Evolutionary conservation across 169 alveolate species (phyloP), one percentile per base, ranked within the genome.

Genomic region (Eimeria mitis): DNA sequence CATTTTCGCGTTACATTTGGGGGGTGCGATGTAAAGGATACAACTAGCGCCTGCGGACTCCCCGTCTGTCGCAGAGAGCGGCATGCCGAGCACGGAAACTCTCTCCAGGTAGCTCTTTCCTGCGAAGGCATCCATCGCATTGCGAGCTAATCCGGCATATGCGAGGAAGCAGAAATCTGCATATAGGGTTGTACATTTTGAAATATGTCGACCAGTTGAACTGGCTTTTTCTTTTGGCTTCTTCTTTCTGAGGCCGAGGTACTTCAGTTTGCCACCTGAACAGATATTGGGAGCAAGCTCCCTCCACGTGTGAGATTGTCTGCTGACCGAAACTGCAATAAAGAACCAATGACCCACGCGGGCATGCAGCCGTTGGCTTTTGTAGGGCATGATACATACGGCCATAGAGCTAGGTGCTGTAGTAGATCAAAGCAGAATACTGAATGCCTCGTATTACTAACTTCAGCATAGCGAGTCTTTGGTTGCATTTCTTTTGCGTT

Each of bases 1-100:
- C 71, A 63, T 1, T 63, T 2, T 63, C 2, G 11, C 37, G 76
- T 49, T 31, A 68, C 25, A 9, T 68, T 9, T 68, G 7, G 31
- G 78, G 47, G 78, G 49, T 68, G 44, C 25, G 44, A 47, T 68
- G 47, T n/a, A 34, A n/a, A 34, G 44, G 78, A 47, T 68, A 68
- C 78, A 25, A 13, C n/a, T 31, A 13, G 13, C 23, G 49, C 78
- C 49, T 68, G 78, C 78, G 28, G 31, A 68, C 31, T 34, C 47
- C 47, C 47, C 78, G 1, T n/a, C 78, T 68, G 78, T 68, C 78
- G 78, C 78, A 34, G 78, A 34, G 78, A 68, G 78, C 78, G 78
- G 13, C 78, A 0, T 68, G 49, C 19, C 47, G n/a, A 31, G 78
- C 78, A 68, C 25, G 1, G 78, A 34, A 7, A 49, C 78, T 31